A percentile compares a stretch with the other conserved stretches of the same genome.
These are phyloP conservation scores for Starmerella geochares DNA, from an alignment of 805 yeast genomes.

Conservation along the genomic window DNA sequence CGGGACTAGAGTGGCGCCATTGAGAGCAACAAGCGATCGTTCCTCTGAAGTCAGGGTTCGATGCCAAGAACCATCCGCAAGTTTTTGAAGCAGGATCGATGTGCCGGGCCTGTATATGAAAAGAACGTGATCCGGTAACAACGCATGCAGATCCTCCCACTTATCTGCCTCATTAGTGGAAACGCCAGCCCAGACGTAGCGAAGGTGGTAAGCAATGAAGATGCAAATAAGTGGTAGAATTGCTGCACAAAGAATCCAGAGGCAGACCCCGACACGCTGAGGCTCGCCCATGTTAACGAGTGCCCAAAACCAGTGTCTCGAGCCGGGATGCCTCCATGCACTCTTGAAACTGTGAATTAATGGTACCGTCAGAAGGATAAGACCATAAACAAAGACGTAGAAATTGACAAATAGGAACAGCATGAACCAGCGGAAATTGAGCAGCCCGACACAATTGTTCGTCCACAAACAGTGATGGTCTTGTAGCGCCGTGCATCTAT, in stretches of 20 bases:
- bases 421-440: constrained; percentile 54
- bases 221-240: constrained; percentile 39
- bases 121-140: constrained; percentile 37
- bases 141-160: constrained; percentile 55
- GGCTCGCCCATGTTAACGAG: constrained; percentile 13
- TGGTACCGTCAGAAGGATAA: constrained; percentile 28
- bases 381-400: constrained; percentile 39
- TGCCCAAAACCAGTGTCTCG: constrained; percentile 11
- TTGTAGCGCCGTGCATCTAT: constrained; percentile 38
- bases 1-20: constrained; percentile 24
- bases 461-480: constrained; percentile 61
- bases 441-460: constrained; percentile 50
- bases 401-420: constrained; percentile 44
- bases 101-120: constrained; percentile 25
- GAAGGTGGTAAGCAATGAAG: constrained; percentile 40
- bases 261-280: constrained; percentile 27
- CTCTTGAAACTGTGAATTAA: neutral
- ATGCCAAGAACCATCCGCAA: constrained; percentile 24
- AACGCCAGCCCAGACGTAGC: constrained; percentile 51
- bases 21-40: constrained; percentile 22
- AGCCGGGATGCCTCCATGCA: constrained; percentile 5
- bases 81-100: constrained; percentile 27
- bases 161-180: constrained; percentile 67
- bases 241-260: constrained; percentile 38
- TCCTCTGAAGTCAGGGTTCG: constrained; percentile 29